Evolutionary conservation across 192 early-diverging fungal genomes (phyloP).

Genomic region (Umbelopsis isabellina): DNA sequence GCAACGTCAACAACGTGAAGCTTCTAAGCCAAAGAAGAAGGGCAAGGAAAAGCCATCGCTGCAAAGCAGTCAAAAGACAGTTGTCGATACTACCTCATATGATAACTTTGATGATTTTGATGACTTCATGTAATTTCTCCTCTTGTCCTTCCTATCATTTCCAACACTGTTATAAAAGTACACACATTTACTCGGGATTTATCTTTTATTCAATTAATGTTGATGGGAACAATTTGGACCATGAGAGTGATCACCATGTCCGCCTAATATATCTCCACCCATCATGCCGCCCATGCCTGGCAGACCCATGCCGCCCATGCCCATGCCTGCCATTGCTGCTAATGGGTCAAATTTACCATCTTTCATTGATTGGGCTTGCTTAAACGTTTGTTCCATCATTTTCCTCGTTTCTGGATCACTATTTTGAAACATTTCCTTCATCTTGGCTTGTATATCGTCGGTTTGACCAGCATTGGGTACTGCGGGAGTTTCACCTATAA

Average conservation of each 20-base stretch:
- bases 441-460: conserved; percentile 14
- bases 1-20: conserved; percentile 64
- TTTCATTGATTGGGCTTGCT: conserved; percentile 10
- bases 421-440: conserved; percentile 22
- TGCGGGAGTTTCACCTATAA: not conserved
- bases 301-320: conserved; percentile 19
- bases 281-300: not conserved
- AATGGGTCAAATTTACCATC: conserved; percentile 17
- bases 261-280: conserved; percentile 5
- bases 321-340: conserved; percentile 14
- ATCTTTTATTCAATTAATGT: not conserved
- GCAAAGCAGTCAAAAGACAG: conserved; percentile 21
- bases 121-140: conserved; percentile 41
- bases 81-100: conserved; percentile 21
- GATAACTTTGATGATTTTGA: conserved; percentile 40
- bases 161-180: conserved; percentile 10
- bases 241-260: not conserved
- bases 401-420: conserved; percentile 24
- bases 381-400: conserved; percentile 26
- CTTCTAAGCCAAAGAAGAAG: conserved; percentile 73
- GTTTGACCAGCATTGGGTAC: not conserved
- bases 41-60: conserved; percentile 39
- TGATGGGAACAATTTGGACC: conserved; percentile 14
- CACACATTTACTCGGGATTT: not conserved
- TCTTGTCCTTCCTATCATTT: not conserved